Evolutionary conservation across 768 basidiomycete species (phyloP).

Genomic region (Kwoniella newhampshirensis): DNA sequence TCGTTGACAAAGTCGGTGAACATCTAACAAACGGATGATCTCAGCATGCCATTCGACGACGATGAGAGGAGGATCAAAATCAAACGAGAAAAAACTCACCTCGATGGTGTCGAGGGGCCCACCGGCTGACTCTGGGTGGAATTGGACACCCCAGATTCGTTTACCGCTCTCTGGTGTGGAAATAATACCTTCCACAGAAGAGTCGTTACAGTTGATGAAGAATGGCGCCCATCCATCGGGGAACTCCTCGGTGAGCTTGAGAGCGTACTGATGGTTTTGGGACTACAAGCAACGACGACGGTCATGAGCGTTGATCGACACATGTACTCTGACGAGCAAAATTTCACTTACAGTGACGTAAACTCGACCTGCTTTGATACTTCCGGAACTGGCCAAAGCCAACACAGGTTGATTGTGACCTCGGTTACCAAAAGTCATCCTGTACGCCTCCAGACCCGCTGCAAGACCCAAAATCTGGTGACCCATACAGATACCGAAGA

Average conservation of each 20-base stretch:
- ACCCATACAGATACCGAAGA: constrained; percentile 99
- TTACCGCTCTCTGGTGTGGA: constrained; percentile 84
- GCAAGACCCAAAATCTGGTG: constrained; percentile 98
- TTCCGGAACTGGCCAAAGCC: constrained; percentile 87
- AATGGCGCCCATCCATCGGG: constrained; percentile 96
- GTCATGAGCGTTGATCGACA: neutral
- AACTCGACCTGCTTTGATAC: constrained; percentile 90
- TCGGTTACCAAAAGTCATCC: constrained; percentile 99
- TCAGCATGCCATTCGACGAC: neutral
- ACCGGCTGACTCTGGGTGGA: constrained; percentile 97
- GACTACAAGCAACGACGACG: constrained; percentile 25
- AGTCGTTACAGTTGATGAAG: constrained; percentile 99
- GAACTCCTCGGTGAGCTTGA: constrained; percentile 90
- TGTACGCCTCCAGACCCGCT: constrained; percentile 90
- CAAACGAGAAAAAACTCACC: constrained; percentile 57
- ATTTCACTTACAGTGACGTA: constrained; percentile 68
- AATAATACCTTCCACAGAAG: constrained; percentile 97
- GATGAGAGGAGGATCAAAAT: neutral
- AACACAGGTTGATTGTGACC: constrained; percentile 99
- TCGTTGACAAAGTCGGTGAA: constrained; percentile 86
- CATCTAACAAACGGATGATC: too few relatives aligned
- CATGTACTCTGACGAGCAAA: neutral
- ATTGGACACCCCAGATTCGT: constrained; percentile 96
- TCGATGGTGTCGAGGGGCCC: constrained; percentile 99
- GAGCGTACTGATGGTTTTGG: constrained; percentile 96